phyloP scores from a whole-genome alignment of 2,329 filamentous ascomycete species.

The Pseudocercospora eumusae region DNA sequence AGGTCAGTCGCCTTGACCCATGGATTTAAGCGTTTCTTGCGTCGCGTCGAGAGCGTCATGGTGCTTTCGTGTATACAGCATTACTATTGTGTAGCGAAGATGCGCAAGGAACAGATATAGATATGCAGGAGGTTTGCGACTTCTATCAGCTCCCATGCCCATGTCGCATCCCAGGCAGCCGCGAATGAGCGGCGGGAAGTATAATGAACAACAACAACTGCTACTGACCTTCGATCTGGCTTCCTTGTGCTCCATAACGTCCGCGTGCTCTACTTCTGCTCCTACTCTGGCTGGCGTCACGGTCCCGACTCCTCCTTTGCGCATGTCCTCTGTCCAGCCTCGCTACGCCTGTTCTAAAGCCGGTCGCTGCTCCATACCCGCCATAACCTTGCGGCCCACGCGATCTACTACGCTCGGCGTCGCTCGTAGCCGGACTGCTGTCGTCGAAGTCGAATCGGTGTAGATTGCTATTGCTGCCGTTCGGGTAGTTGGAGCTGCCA shows the following conservation, averaged over 20 bases:
- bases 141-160: slow-evolving; percentile 8
- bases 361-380: slow-evolving; percentile 34
- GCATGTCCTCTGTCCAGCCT: slow-evolving; percentile 48
- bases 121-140: slow-evolving; percentile 8
- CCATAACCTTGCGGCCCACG: slow-evolving; percentile 42
- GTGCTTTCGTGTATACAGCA: background rate
- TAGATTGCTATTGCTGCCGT: slow-evolving; percentile 42
- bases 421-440: slow-evolving; percentile 40
- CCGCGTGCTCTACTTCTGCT: slow-evolving; percentile 36
- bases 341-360: slow-evolving; percentile 34
- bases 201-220: background rate
- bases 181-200: slow-evolving; percentile 10
- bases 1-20: slow-evolving; percentile 10
- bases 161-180: slow-evolving; percentile 9
- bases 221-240: slow-evolving; percentile 47
- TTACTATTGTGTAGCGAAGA: background rate
- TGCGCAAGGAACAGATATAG: too few relatives aligned
- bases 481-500: slow-evolving; percentile 38
- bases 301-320: slow-evolving; percentile 46
- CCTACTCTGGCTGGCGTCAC: slow-evolving; percentile 34
- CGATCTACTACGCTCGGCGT: slow-evolving; percentile 40
- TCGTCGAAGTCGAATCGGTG: slow-evolving; percentile 41
- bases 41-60: background rate
- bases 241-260: slow-evolving; percentile 43
- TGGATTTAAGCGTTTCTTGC: slow-evolving; percentile 4